These are phyloP conservation scores for Nannochloropsis gaditana DNA, from an alignment of 108 stramenopile species.

Conservation along the genomic window DNA sequence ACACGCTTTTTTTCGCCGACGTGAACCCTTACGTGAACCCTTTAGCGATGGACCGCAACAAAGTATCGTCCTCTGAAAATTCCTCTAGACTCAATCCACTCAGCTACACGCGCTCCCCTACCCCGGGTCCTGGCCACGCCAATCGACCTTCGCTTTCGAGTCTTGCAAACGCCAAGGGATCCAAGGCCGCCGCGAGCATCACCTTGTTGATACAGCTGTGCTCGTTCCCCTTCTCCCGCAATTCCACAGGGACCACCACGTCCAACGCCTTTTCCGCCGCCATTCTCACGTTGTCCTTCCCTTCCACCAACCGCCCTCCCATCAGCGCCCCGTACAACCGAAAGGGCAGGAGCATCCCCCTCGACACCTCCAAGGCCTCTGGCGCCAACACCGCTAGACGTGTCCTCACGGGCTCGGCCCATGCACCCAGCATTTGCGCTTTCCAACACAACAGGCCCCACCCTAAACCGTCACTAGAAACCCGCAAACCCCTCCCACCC, in stretches of 20 bases:
- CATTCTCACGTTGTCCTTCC: not conserved
- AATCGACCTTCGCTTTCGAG: not conserved
- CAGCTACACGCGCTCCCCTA: not conserved
- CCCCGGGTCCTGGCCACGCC: not conserved
- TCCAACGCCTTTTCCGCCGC: not conserved
- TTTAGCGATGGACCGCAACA: no score
- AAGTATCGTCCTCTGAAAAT: no score
- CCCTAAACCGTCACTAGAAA: not conserved
- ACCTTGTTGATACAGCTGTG: not conserved
- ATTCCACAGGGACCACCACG: not conserved
- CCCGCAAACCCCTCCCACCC: not conserved
- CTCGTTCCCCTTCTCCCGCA: not conserved
- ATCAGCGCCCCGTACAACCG: not conserved
- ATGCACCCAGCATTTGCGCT: not conserved
- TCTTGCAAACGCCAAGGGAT: not conserved
- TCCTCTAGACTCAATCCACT: no score
- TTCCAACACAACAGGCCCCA: conserved; percentile 4
- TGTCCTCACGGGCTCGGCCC: not conserved
- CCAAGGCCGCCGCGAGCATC: not conserved
- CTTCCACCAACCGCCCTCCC: not conserved
- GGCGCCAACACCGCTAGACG: not conserved
- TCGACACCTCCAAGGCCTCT: not conserved
- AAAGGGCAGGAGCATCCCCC: not conserved
- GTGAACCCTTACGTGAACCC: no score
- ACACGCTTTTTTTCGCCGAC: no score